A percentile compares a stretch with the other conserved stretches of the same genome.
Evolutionary conservation across 108 stramenopile species (phyloP).

Genomic region (Pseudonitzschia delicatissima): DNA sequence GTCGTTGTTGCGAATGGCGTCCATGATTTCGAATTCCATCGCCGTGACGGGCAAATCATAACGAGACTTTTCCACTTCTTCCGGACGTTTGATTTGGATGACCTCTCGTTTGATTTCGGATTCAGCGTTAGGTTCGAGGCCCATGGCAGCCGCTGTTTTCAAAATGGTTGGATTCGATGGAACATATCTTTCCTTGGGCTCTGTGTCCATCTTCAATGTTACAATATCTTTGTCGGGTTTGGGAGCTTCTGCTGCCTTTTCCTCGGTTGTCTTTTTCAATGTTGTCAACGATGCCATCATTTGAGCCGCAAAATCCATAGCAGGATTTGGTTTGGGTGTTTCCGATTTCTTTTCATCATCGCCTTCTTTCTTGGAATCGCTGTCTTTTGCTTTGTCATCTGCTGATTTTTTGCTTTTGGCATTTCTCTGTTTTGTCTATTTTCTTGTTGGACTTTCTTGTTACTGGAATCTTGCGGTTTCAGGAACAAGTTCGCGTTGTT

Average conservation of each 20-base stretch:
- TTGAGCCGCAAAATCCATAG: constrained; percentile 48
- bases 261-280: constrained; percentile 29
- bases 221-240: too few relatives aligned
- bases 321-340: not conserved
- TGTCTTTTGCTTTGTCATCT: not conserved
- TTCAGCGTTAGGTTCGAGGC: constrained; percentile 21
- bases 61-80: constrained; percentile 60
- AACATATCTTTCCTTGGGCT: constrained; percentile 35
- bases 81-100: constrained; percentile 50
- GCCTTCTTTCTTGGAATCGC: not conserved
- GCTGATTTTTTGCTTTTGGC: constrained; percentile 9
- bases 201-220: constrained; percentile 2
- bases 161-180: constrained; percentile 39
- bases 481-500: not conserved
- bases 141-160: constrained; percentile 45
- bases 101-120: constrained; percentile 19
- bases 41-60: constrained; percentile 92
- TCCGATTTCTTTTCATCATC: constrained; percentile 1
- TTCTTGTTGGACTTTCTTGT: not conserved
- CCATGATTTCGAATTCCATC: constrained; percentile 98
- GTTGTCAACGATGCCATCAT: constrained; percentile 60
- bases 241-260: constrained; percentile 25
- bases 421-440: not conserved
- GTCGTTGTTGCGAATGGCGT: constrained; percentile 89
- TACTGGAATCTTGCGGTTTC: not conserved